Conservation (phyloP, 352 stramenopile species). For the Phytophthora brassicae region DNA sequence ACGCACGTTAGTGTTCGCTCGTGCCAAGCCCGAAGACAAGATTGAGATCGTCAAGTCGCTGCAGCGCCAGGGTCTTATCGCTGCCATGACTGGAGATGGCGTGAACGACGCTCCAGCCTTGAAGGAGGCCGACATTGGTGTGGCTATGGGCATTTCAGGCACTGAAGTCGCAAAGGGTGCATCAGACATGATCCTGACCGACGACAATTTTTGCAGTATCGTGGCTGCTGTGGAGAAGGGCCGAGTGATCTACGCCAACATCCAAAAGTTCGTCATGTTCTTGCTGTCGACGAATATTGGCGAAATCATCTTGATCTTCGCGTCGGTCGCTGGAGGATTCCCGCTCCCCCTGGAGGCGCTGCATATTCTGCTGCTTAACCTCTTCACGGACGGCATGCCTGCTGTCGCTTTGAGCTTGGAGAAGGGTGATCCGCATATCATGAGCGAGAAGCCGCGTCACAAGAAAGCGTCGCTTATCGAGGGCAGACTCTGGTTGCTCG, state of each 20-base stretch:
- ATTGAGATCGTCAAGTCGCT: slow-evolving; percentile 95
- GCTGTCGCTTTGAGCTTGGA: slow-evolving; percentile 74
- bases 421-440: slow-evolving; percentile 66
- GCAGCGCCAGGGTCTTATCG: slow-evolving; percentile 85
- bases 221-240: slow-evolving; percentile 96
- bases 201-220: slow-evolving; percentile 99
- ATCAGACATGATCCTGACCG: slow-evolving; percentile 97
- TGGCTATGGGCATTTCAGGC: slow-evolving; percentile 97
- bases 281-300: slow-evolving; percentile 97
- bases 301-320: slow-evolving; percentile 89
- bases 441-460: slow-evolving; percentile 58
- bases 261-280: slow-evolving; percentile 98
- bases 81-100: slow-evolving; percentile 98
- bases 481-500: slow-evolving; percentile 65
- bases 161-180: slow-evolving; percentile 98
- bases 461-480: slow-evolving; percentile 61
- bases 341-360: slow-evolving; percentile 92
- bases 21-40: slow-evolving; percentile 95
- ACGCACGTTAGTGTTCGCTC: slow-evolving; percentile 91
- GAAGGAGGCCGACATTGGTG: slow-evolving; percentile 95
- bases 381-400: slow-evolving; percentile 96
- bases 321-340: slow-evolving; percentile 57
- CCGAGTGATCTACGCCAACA: slow-evolving; percentile 97
- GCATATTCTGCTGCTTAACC: slow-evolving; percentile 98
- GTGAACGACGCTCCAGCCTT: slow-evolving; percentile 98